Percentiles rank a stretch among this genome's conserved stretches.
These are phyloP conservation scores for Hypoxylon crocopeplum DNA, from an alignment of 495 filamentous ascomycete genomes.

Conservation along the genomic window DNA sequence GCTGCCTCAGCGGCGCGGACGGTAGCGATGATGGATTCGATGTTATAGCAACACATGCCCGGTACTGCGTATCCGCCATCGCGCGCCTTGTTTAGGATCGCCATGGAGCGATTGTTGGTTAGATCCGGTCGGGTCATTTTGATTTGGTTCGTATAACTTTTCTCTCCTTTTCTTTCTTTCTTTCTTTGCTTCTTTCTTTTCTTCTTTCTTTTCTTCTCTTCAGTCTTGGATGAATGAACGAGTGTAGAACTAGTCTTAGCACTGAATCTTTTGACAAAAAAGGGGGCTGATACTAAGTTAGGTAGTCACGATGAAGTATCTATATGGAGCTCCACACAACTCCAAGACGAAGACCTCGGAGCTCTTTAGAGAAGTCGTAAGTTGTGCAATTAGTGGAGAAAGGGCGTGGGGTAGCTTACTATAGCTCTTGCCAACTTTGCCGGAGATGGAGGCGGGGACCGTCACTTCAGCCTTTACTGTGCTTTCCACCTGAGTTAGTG, in stretches of 20 bases:
- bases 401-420: constrained; percentile 25
- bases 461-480: constrained; percentile 16
- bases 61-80: constrained; percentile 72
- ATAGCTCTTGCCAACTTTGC: constrained; percentile 15
- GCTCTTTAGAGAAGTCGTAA: too few species aligned
- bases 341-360: too few species aligned
- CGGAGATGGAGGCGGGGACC: constrained; percentile 1
- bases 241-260: neutral
- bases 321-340: constrained; percentile 8
- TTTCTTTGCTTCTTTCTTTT: too few species aligned
- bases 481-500: neutral
- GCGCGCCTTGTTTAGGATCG: constrained; percentile 72
- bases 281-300: too few species aligned
- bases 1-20: constrained; percentile 79
- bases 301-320: too few species aligned
- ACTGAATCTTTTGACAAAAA: too few species aligned
- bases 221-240: neutral
- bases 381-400: constrained; percentile 21
- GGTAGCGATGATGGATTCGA: constrained; percentile 80
- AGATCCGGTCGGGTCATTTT: constrained; percentile 59
- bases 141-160: too few species aligned
- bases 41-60: constrained; percentile 86
- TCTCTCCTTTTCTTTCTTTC: too few species aligned
- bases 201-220: neutral
- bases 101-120: constrained; percentile 67